Percentiles rank a stretch among this genome's conserved stretches.
Conservation (phyloP, 192 early-diverging fungal genomes). For the Coemansia sp. region DNA sequence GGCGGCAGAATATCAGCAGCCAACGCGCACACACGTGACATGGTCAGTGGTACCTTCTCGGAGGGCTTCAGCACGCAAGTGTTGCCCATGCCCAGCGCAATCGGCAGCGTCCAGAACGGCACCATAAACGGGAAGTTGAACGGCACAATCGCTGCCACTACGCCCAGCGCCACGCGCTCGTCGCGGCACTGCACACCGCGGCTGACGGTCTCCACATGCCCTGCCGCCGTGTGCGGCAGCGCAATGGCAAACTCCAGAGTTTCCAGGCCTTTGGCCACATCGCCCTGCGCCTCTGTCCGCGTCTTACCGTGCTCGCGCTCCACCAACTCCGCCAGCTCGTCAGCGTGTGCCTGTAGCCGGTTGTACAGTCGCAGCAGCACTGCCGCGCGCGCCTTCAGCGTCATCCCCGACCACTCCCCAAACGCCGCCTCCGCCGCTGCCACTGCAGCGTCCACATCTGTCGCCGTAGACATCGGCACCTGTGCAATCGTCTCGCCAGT, state of each 20-base stretch:
- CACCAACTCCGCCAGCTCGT: slow-evolving; percentile 71
- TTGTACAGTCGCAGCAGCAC: slow-evolving; percentile 63
- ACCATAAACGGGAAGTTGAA: slow-evolving; percentile 89
- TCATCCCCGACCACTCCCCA: slow-evolving; percentile 59
- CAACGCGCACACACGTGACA: slow-evolving; percentile 64
- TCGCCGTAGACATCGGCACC: slow-evolving; percentile 59
- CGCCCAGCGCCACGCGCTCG: slow-evolving; percentile 65
- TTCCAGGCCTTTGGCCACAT: slow-evolving; percentile 75
- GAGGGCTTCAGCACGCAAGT: slow-evolving; percentile 77
- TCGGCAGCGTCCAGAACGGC: slow-evolving; percentile 79
- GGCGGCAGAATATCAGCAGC: slow-evolving; percentile 62
- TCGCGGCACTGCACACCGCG: slow-evolving; percentile 68
- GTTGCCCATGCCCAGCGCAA: slow-evolving; percentile 70
- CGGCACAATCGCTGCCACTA: slow-evolving; percentile 76
- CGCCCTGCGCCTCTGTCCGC: slow-evolving; percentile 66
- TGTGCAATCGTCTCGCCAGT: slow-evolving; percentile 62
- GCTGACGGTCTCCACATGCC: slow-evolving; percentile 64
- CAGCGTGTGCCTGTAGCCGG: slow-evolving; percentile 55
- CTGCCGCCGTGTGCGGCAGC: slow-evolving; percentile 63
- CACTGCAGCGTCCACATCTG: slow-evolving; percentile 65
- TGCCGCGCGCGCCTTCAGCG: slow-evolving; percentile 69
- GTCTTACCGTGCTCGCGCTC: slow-evolving; percentile 82
- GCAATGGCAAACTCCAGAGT: slow-evolving; percentile 76
- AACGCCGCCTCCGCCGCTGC: slow-evolving; percentile 57
- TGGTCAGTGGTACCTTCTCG: slow-evolving; percentile 81